Conservation (phyloP, 352 stramenopile genomes). For the Blastocystis sp. region DNA sequence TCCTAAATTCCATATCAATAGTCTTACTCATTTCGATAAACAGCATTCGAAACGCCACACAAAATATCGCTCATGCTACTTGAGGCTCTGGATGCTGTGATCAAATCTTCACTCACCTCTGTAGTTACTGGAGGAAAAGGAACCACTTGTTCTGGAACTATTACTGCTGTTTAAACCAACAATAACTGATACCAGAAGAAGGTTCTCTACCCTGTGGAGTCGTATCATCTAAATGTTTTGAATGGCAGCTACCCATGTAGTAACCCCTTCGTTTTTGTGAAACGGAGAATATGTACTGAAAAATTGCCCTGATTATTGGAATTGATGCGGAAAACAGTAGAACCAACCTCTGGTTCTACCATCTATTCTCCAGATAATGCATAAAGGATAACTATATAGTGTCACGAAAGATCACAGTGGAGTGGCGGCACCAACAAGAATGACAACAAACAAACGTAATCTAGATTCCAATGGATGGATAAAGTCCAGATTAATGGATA, state of each 20-base stretch:
- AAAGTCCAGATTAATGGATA: constrained; percentile 35
- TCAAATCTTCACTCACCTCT: too few species aligned
- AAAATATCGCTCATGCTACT: constrained; percentile 31
- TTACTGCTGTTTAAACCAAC: not conserved
- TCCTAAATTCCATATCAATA: not conserved
- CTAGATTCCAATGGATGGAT: not conserved
- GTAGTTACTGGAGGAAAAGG: too few species aligned
- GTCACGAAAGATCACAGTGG: not conserved
- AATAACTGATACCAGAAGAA: not conserved
- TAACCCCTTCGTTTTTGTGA: not conserved
- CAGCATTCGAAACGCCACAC: constrained; percentile 44
- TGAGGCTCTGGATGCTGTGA: not conserved
- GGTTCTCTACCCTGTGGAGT: not conserved
- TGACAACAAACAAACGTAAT: constrained; percentile 40
- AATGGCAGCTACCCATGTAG: constrained; percentile 8
- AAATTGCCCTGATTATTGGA: too few species aligned
- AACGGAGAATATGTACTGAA: too few species aligned
- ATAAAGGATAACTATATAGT: too few species aligned
- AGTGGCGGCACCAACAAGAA: not conserved
- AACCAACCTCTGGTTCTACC: too few species aligned
- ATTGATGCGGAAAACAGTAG: too few species aligned
- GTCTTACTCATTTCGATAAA: constrained; percentile 49
- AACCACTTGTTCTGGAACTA: too few species aligned
- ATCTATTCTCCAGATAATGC: not conserved
- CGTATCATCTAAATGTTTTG: not conserved